phyloP scores from a whole-genome alignment of 2,329 filamentous ascomycete species.

The Trichoderma arundinaceum region DNA sequence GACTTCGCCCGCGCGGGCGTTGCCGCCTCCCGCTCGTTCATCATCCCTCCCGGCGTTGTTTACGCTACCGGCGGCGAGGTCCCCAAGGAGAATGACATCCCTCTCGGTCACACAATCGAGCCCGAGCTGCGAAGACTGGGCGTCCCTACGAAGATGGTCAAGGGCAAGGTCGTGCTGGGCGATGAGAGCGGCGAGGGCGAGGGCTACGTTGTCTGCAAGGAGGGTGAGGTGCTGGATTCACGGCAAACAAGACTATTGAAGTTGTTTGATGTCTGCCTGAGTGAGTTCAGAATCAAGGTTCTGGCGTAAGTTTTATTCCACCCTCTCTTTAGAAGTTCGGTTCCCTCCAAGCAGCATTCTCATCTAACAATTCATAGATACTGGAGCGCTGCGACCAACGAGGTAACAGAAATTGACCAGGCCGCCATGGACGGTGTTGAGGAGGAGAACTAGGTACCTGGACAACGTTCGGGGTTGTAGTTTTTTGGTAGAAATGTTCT shows the following conservation, averaged over 20 bases:
- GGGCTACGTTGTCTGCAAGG: constrained; percentile 79
- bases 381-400: constrained; percentile 64
- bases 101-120: constrained; percentile 86
- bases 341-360: background rate
- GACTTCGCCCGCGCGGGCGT: constrained; percentile 93
- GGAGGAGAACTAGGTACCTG: constrained; percentile 32
- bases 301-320: constrained; percentile 63
- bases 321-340: background rate
- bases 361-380: constrained; percentile 49
- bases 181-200: constrained; percentile 58
- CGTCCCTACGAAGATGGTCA: constrained; percentile 85
- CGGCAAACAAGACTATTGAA: constrained; percentile 93
- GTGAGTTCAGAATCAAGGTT: constrained; percentile 85
- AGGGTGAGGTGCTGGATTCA: constrained; percentile 84
- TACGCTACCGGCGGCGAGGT: constrained; percentile 82
- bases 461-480: constrained; percentile 23
- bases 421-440: constrained; percentile 48
- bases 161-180: constrained; percentile 81
- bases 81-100: constrained; percentile 79
- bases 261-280: constrained; percentile 87
- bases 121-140: constrained; percentile 87
- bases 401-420: constrained; percentile 62
- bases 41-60: constrained; percentile 81
- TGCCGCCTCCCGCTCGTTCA: constrained; percentile 74
- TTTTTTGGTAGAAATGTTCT: constrained; percentile 34